Evolutionary conservation across 163 green algal species (phyloP), one percentile per base, ranked within the genome.

Genomic region (Trebouxia gelatinosa): DNA sequence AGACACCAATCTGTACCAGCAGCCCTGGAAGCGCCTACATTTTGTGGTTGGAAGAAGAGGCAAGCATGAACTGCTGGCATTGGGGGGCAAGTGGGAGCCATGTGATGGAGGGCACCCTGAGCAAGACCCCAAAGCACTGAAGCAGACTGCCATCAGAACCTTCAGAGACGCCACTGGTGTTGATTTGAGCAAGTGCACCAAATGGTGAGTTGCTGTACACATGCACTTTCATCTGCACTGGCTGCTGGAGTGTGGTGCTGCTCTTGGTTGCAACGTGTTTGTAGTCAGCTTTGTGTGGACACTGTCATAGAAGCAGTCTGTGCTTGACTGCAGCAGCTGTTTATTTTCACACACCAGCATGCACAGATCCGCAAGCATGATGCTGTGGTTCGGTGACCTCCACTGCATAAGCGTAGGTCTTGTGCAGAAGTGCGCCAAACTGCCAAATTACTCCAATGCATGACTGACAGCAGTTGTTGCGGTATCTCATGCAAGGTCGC

Each of bases 31-130:
- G 48, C 71, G 81, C 50, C 54, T 92, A 66, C 75, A 70, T 19
- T 81, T 90, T 50, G 59, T 92, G 71, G 72, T 90, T 23, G 74
- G 77, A 32, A 67, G 80, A n/a, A 78, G 79, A 35, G 78, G 81
- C 48, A 85, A 82, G 76, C 70, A 67, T 61, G 86, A 90, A 67
- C 58, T 87, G 46, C 46, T 57, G 32, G 50, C 71, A 1, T 37
- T 90, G 13, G 88, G 88, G 13, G 88, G 88, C 26, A 29, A 35
- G 38, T 92, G 88, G 88, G 84, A 87, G 7, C 86, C 86, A 0
- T 6, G 61, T 17, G 88, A 92, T 72, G 88, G 88, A 3, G 78
- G 58, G 35, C 83, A 89, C 70, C 88, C 88, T 5, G 81, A 76
- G 0, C 5, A 26, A 0, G 85, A 89, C 80, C 84, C 83, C 1